Evolutionary conservation across 768 basidiomycete genomes (phyloP).

Genomic region (Tylopilus felleus): DNA sequence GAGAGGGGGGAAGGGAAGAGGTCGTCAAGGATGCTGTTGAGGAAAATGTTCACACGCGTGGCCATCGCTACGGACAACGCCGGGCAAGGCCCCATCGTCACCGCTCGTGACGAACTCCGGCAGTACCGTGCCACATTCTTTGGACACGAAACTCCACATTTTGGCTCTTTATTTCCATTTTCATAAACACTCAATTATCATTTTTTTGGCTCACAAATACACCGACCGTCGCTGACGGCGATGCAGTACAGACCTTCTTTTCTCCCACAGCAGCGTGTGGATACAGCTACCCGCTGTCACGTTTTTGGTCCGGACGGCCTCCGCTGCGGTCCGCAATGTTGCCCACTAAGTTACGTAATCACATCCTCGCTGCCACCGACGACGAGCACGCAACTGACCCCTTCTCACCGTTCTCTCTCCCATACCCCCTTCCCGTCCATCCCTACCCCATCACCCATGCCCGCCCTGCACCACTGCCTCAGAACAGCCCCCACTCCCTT

Average conservation of each 20-base stretch:
- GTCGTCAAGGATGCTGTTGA: conserved; percentile 41
- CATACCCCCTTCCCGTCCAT: not conserved
- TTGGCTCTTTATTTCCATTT: conserved; percentile 8
- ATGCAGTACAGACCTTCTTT: not conserved
- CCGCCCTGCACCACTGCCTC: not conserved
- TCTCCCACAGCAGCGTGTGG: conserved; percentile 13
- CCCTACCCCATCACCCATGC: not conserved
- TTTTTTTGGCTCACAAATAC: conserved; percentile 5
- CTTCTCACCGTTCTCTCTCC: not conserved
- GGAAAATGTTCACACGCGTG: conserved; percentile 41
- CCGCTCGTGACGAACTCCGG: conserved; percentile 41
- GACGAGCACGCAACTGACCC: conserved; percentile 15
- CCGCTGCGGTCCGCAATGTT: conserved; percentile 14
- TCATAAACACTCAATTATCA: not conserved
- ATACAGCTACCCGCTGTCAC: conserved; percentile 7
- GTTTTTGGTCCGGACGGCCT: conserved; percentile 23
- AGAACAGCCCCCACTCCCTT: not conserved
- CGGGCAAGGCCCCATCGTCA: conserved; percentile 42
- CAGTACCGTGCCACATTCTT: conserved; percentile 31
- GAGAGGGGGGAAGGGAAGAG: conserved; percentile 32
- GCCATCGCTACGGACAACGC: conserved; percentile 42
- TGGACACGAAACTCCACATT: conserved; percentile 26
- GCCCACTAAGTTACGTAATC: conserved; percentile 20
- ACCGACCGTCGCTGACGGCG: conserved; percentile 4
- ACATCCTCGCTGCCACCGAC: conserved; percentile 19